Base-by-base conservation (phyloP, 805 yeast species). In the Brettanomyces nanus region DNA sequence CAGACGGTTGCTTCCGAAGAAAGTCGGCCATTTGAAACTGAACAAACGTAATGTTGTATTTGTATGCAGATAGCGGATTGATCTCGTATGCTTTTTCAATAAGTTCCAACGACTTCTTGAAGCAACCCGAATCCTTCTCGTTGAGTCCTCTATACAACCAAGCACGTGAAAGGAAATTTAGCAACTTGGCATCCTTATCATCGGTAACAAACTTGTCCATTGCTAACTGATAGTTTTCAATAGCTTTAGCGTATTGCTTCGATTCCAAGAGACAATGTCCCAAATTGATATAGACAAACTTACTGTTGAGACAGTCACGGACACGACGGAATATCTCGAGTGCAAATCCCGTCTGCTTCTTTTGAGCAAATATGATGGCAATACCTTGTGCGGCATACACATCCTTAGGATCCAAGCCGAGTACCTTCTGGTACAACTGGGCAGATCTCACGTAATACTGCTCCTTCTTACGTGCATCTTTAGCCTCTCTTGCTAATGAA, bases 341-440 rank as follows among this genome's bases (percentile, higher is more conserved):
- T 0, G 97, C 95, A 43, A 79, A 69, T 19, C 75, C 77, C 25
- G 75, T 63, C 48, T 84, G 79, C 47, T 80, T 79, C 51, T 79
- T 80, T 52, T 90, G 97, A 9, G 95, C 94, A 58, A 86, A 83
- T 4, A 87, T 77, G 39, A 92, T 86, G 1, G 97, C 97, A 44
- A 92, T 70, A 39, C 99, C 99, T 60, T 92, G 98, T 1, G 98
- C 97, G 4, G 98, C 99, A 63, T 80, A 92, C 1, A 89, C 90
- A 55, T 90, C 85, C 47, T 72, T 68, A 2, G 89, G 76, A 62
- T 92, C 97, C 21, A 87, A 62, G 36, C 83, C 79, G 38, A 92
- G 64, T 2, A 86, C 96, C 61, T 92, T 92, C 52, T 86, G 84
- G 58, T 77, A 90, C 42, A 92, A 67, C 61, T 90, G 97, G 11